Conservation (phyloP, 2,329 filamentous ascomycete genomes). For the Neofusicoccum sp. region DNA sequence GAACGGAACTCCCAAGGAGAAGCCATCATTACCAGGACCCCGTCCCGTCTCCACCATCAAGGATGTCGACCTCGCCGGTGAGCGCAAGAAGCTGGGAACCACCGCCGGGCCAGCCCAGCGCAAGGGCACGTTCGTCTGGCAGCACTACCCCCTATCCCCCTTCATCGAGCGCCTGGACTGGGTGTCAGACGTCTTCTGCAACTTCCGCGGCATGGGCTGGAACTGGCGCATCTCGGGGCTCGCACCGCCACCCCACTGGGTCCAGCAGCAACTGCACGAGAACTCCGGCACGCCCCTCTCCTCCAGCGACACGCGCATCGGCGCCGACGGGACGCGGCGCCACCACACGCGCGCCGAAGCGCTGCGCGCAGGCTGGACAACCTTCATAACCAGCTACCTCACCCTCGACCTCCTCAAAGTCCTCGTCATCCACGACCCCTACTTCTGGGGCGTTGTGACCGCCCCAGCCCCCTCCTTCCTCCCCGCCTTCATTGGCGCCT, state of each 20-base stretch:
- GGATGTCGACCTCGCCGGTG: constrained; percentile 10
- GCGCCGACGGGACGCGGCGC: constrained; percentile 36
- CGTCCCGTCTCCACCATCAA: constrained; percentile 5
- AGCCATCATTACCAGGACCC: background rate
- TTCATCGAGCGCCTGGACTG: constrained; percentile 57
- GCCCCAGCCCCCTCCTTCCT: constrained; percentile 42
- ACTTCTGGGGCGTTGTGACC: constrained; percentile 61
- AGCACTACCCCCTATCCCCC: constrained; percentile 48
- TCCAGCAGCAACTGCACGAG: constrained; percentile 38
- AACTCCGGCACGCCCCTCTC: constrained; percentile 26
- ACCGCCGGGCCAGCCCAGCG: constrained; percentile 29
- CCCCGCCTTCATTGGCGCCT: constrained; percentile 43
- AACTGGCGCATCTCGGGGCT: constrained; percentile 55
- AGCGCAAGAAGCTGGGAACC: constrained; percentile 7
- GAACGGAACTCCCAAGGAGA: constrained; percentile 19
- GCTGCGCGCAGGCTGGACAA: constrained; percentile 34
- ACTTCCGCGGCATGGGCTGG: constrained; percentile 61
- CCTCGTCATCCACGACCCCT: constrained; percentile 71
- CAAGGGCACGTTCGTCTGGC: constrained; percentile 49
- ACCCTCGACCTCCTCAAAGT: constrained; percentile 68
- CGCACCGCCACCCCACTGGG: constrained; percentile 41
- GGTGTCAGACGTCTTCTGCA: constrained; percentile 56
- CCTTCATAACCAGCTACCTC: constrained; percentile 60
- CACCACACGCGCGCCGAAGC: constrained; percentile 36
- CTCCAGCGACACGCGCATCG: constrained; percentile 8